These are phyloP conservation scores for Ogataea pignaliae DNA, from an alignment of 805 yeast genomes.

Conservation along the genomic window DNA sequence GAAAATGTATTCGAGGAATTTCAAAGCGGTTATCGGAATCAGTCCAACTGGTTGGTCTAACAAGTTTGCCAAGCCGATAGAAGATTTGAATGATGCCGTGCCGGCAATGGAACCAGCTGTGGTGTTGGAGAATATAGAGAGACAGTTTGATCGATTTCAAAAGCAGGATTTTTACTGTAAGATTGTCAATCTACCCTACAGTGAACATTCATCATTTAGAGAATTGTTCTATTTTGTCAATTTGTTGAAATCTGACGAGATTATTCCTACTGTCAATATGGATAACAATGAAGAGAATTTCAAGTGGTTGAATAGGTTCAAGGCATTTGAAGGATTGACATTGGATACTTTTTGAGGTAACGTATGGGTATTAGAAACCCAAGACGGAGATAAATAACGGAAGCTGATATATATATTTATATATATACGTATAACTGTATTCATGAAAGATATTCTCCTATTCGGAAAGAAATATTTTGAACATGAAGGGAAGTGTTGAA, in stretches of 20 bases:
- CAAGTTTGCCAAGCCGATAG: slow-evolving; percentile 12
- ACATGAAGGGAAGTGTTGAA: no score
- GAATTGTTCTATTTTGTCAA: slow-evolving; percentile 69
- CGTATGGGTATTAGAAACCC: no score
- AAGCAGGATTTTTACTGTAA: slow-evolving; percentile 16
- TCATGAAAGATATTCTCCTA: no score
- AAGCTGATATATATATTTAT: no score
- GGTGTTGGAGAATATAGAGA: slow-evolving; percentile 11
- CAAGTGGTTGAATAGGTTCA: slow-evolving; percentile 9
- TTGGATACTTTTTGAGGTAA: slow-evolving; percentile 10
- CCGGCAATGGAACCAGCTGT: slow-evolving; percentile 8
- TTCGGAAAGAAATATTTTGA: no score
- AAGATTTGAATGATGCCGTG: slow-evolving; percentile 10
- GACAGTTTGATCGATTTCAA: slow-evolving; percentile 15
- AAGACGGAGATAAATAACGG: no score
- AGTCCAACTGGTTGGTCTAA: slow-evolving; percentile 94
- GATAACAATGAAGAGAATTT: slow-evolving; percentile 12
- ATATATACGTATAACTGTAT: no score
- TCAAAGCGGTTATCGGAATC: slow-evolving; percentile 63
- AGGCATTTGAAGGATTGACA: slow-evolving; percentile 9
- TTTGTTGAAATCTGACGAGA: slow-evolving; percentile 41
- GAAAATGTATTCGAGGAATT: slow-evolving; percentile 40
- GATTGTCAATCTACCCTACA: slow-evolving; percentile 54
- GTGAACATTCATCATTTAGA: slow-evolving; percentile 88
- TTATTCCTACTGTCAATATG: slow-evolving; percentile 77